These are phyloP conservation scores for Zasmidium cellare DNA, from an alignment of 2,329 filamentous ascomycete genomes.

Conservation along the genomic window DNA sequence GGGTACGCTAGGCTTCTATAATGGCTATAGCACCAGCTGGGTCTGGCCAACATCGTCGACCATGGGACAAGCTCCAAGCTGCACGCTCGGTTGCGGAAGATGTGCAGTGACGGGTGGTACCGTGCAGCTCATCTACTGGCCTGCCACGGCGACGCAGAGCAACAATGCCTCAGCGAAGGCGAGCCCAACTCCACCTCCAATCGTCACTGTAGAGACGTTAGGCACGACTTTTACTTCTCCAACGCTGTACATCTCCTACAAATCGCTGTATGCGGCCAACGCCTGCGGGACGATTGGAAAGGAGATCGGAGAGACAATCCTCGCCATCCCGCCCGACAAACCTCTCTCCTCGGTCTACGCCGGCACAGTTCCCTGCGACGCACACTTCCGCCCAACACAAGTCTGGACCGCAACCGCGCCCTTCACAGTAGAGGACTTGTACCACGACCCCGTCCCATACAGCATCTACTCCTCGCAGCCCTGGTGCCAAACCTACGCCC, in stretches of 20 bases:
- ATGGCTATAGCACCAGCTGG: constrained; percentile 5
- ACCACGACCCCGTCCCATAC: constrained; percentile 8
- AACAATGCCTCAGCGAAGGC: neutral
- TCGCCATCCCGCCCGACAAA: constrained; percentile 18
- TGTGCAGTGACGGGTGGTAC: constrained; percentile 24
- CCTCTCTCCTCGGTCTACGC: constrained; percentile 16
- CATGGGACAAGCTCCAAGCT: constrained; percentile 12
- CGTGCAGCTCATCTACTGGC: constrained; percentile 24
- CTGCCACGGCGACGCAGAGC: constrained; percentile 6
- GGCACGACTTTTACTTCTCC: constrained; percentile 25
- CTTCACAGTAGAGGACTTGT: constrained; percentile 16
- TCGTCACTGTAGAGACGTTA: constrained; percentile 14
- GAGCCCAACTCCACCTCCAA: neutral
- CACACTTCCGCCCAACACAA: constrained; percentile 5
- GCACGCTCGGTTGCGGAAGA: constrained; percentile 19
- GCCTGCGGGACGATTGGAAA: constrained; percentile 17
- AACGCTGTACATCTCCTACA: constrained; percentile 28
- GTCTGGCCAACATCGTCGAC: constrained; percentile 17
- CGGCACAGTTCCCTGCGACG: constrained; percentile 8
- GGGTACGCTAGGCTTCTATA: constrained; percentile 5
- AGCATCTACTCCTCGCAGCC: constrained; percentile 21
- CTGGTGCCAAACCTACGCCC: constrained; percentile 13
- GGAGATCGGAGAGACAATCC: constrained; percentile 16
- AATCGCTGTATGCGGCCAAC: constrained; percentile 21
- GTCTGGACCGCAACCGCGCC: constrained; percentile 14